Evolutionary conservation across 225 moss, liverwort and hornwort genomes (phyloP), one percentile per base, ranked within the genome.

Genomic region (Lunularia cruciata): DNA sequence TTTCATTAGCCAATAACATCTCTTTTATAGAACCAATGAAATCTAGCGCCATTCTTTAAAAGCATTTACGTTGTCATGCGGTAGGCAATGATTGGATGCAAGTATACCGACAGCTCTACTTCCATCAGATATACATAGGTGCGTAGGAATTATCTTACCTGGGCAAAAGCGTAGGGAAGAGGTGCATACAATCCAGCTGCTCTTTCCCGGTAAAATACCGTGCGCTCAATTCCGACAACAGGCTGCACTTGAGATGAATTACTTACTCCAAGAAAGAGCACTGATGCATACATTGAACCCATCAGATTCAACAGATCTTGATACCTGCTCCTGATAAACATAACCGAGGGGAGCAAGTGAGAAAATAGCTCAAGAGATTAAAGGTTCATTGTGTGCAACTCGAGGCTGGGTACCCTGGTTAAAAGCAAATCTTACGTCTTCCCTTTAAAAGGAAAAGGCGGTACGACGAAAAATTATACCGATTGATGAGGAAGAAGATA

Each of bases 121-220:
- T n/a, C n/a, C n/a, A n/a, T n/a, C n/a, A n/a, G n/a, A n/a, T n/a
- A n/a, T n/a, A n/a, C n/a, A n/a, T n/a, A n/a, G 37, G 51, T 20
- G 45, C 3, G 60, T 16, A 6, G 23, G n/a, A n/a, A n/a, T 47
- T 62, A 27, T 31, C 1, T 77, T 75, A 93, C 92, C 90, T 94
- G 91, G 72, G 82, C 92, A 47, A 78, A 80, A 26, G 95, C 95
- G 57, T 95, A 95, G 31, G 95, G 92, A 57, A 95, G 62, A 25
- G 95, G 71, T 43, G 92, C 82, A 79, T 95, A 95, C 95, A 95
- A 88, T 61, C 92, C 92, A 73, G 95, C 89, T 83, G 95, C 95
- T 45, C 89, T 78, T 63, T 95, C 95, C 69, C 95, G 85, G 42
- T 95, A 95, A 73, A 84, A 92, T 19, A 95, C 95, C 46, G 95